Evolutionary conservation across 2,329 filamentous ascomycete genomes (phyloP).

Genomic region (Magnaporthales sp.): DNA sequence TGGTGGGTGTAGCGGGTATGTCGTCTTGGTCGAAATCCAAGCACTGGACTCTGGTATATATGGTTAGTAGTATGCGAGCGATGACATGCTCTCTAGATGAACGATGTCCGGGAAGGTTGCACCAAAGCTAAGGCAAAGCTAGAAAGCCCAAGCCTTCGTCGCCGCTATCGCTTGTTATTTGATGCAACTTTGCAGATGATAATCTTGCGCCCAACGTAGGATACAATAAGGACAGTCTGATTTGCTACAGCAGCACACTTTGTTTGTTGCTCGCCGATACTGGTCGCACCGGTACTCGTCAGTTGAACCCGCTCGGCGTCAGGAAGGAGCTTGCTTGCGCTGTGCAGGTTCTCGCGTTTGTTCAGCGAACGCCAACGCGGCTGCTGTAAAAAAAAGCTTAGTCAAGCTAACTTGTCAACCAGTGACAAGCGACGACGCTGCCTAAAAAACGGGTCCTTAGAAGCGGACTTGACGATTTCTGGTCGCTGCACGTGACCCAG

Average conservation of each 20-base stretch:
- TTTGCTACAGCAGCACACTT: not conserved
- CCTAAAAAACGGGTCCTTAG: not conserved
- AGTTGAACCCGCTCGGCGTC: not conserved
- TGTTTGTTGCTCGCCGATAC: not conserved
- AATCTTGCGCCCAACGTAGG: not conserved
- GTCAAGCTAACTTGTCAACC: not conserved
- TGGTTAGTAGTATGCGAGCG: not conserved
- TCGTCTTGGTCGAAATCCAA: not conserved
- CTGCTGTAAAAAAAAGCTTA: not conserved
- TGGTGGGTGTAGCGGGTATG: slow-evolving; percentile 25
- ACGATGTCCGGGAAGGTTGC: not conserved
- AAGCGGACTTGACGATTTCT: not conserved
- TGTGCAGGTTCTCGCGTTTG: not conserved
- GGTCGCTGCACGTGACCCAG: not conserved
- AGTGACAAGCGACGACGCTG: not conserved
- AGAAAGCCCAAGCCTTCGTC: not conserved
- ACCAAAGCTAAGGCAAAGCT: not conserved
- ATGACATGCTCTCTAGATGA: not conserved
- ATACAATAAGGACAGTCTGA: not conserved
- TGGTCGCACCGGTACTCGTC: not conserved
- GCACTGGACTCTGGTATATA: not conserved
- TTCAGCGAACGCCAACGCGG: not conserved
- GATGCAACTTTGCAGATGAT: not conserved
- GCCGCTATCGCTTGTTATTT: not conserved
- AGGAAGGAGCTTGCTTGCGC: not conserved